Evolutionary conservation across 768 basidiomycete species (phyloP), one percentile per base, ranked within the genome.

Genomic region (Russula olivacea): DNA sequence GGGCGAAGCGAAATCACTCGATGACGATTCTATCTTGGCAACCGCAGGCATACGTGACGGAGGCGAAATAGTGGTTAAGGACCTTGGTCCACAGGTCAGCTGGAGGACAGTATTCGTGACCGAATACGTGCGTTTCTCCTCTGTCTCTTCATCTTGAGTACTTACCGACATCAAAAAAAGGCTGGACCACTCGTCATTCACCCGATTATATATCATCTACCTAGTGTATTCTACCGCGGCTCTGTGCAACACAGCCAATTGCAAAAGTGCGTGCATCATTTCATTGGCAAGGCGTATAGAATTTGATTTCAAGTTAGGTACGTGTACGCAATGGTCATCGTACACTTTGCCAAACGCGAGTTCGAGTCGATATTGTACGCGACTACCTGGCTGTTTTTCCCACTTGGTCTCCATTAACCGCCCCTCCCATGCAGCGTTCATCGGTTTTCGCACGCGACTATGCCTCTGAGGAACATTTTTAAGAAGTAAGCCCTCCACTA

Each of bases 391-490:
- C 21, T 9, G 30, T 34, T 34, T 23, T n/a, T 10, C 19, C 36
- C 12, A 38, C 34, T 58, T 40, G 25, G 50, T n/a, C n/a, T 8
- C 40, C 36, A 11, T 59, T 30, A 36, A 55, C 17, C 23, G 0
- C 10, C 5, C 15, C 19, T 34, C 45, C n/a, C 50, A 23, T 51
- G 8, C 23, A 92, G 90, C 70, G 84, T 99, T 1, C 97, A 99
- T 73, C 89, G 91, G 12, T 98, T 98, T 80, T 98, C 94, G 34
- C 85, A 93, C 75, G 89, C 86, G 1, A 97, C 96, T 0, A 96
- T 98, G 90, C 97, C 96, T 1, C 74, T 87, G 61, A 70, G 71
- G 63, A 91, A 93, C 71, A 82, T 98, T 40, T 87, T 96, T 78
- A 89, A 87, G 73, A 99, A 99, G 96, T 97, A 59, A 32, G 82